Evolutionary conservation across 2,329 filamentous ascomycete genomes (phyloP).

Genomic region (Aspergillus sp.): DNA sequence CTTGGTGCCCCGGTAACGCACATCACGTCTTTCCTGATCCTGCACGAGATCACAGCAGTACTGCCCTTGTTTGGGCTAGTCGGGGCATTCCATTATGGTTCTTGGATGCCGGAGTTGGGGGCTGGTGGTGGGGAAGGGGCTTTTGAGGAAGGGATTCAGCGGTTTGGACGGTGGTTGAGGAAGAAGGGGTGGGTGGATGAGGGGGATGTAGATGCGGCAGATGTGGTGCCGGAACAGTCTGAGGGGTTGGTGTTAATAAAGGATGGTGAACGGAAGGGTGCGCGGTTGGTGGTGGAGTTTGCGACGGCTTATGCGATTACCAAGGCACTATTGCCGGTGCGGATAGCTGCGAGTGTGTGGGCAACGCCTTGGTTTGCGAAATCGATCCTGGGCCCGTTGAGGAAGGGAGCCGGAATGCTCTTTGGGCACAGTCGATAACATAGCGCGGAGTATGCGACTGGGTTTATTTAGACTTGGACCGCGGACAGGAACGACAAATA

Average conservation of each 20-base stretch:
- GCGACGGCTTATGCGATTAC: slow-evolving; percentile 87
- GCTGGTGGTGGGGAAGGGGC: slow-evolving; percentile 21
- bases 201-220: slow-evolving; percentile 39
- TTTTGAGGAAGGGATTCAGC: slow-evolving; percentile 56
- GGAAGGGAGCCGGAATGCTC: slow-evolving; percentile 30
- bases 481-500: too few relatives aligned
- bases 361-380: slow-evolving; percentile 87
- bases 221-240: slow-evolving; percentile 12
- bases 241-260: slow-evolving; percentile 7
- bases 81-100: slow-evolving; percentile 68
- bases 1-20: slow-evolving; percentile 72
- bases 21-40: slow-evolving; percentile 72
- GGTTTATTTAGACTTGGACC: too few relatives aligned
- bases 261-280: slow-evolving; percentile 34
- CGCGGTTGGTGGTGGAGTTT: slow-evolving; percentile 56
- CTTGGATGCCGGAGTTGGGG: slow-evolving; percentile 57
- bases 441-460: too few relatives aligned
- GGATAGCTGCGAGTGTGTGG: slow-evolving; percentile 74
- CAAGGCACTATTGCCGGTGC: slow-evolving; percentile 70
- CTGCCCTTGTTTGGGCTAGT: slow-evolving; percentile 69
- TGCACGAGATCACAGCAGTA: slow-evolving; percentile 87
- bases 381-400: slow-evolving; percentile 47
- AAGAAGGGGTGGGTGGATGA: slow-evolving; percentile 69
- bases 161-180: slow-evolving; percentile 68
- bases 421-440: slow-evolving; percentile 25